A percentile compares a stretch with the other conserved stretches of the same genome.
Evolutionary conservation across 306 rosid genomes (phyloP).

Genomic region (Cicer yamashitae): DNA sequence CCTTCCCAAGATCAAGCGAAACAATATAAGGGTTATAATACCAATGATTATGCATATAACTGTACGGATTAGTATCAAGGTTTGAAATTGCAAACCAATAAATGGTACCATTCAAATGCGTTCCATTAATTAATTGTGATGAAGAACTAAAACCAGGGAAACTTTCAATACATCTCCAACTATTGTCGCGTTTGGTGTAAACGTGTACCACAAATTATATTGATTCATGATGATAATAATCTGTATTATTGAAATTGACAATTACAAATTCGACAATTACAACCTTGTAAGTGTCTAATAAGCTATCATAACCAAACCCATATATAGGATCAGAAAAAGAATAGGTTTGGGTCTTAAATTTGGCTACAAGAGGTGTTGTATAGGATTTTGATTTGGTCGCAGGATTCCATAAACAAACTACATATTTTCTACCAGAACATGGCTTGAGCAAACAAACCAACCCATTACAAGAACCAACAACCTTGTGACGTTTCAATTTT

Average conservation of each 20-base stretch:
- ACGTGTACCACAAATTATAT: neutral
- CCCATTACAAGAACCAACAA: constrained; percentile 6
- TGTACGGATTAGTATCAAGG: neutral
- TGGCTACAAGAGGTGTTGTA: neutral
- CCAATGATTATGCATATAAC: neutral
- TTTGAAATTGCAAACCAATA: neutral
- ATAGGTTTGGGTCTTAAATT: neutral
- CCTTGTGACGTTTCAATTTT: neutral
- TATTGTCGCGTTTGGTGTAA: neutral
- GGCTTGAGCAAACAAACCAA: neutral
- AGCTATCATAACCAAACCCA: constrained; percentile 12
- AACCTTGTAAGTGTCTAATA: neutral
- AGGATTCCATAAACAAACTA: constrained; percentile 3
- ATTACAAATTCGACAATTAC: neutral
- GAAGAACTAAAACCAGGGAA: neutral
- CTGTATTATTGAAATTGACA: neutral
- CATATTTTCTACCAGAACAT: neutral
- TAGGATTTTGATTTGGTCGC: neutral
- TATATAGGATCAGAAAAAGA: neutral
- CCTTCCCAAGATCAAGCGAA: constrained; percentile 13
- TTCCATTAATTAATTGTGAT: neutral
- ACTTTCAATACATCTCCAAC: constrained; percentile 3
- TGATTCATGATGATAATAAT: neutral
- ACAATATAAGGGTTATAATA: neutral
- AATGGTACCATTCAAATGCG: neutral